Conservation (phyloP, 257 asterid genomes). For the Gentiana macrophylla region DNA sequence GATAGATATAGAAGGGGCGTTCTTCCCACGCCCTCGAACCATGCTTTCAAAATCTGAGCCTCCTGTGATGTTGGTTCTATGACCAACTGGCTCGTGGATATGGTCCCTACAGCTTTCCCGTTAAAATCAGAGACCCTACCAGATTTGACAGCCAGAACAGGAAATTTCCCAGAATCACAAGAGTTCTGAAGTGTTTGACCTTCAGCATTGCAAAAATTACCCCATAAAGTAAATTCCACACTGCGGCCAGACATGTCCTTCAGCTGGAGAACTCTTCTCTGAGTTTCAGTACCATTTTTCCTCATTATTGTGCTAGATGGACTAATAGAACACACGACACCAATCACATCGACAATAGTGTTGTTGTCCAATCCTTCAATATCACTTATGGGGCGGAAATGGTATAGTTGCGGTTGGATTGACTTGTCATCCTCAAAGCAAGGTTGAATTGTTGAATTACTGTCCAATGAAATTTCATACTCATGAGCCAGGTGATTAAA, state of each 20-base stretch:
- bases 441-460: slow-evolving; percentile 53
- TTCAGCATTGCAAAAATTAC: slow-evolving; percentile 68
- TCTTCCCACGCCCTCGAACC: slow-evolving; percentile 71
- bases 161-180: slow-evolving; percentile 68
- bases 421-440: slow-evolving; percentile 68
- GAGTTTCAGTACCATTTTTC: slow-evolving; percentile 75
- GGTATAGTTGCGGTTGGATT: slow-evolving; percentile 76
- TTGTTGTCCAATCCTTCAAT: slow-evolving; percentile 63
- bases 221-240: slow-evolving; percentile 91
- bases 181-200: slow-evolving; percentile 66
- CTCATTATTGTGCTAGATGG: slow-evolving; percentile 68
- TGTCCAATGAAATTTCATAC: slow-evolving; percentile 69
- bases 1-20: slow-evolving; percentile 43
- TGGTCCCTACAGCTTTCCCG: slow-evolving; percentile 80
- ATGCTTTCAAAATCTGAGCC: slow-evolving; percentile 44
- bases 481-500: slow-evolving; percentile 77
- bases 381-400: slow-evolving; percentile 60
- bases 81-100: slow-evolving; percentile 52
- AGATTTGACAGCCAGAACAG: slow-evolving; percentile 83
- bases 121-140: slow-evolving; percentile 66
- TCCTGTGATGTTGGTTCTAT: slow-evolving; percentile 82
- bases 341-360: slow-evolving; percentile 63
- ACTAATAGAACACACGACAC: slow-evolving; percentile 60
- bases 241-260: slow-evolving; percentile 90
- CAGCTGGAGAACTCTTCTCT: slow-evolving; percentile 67